Evolutionary conservation across 345 rosid genomes (phyloP).

Genomic region (Excoecaria cochinchinensis): DNA sequence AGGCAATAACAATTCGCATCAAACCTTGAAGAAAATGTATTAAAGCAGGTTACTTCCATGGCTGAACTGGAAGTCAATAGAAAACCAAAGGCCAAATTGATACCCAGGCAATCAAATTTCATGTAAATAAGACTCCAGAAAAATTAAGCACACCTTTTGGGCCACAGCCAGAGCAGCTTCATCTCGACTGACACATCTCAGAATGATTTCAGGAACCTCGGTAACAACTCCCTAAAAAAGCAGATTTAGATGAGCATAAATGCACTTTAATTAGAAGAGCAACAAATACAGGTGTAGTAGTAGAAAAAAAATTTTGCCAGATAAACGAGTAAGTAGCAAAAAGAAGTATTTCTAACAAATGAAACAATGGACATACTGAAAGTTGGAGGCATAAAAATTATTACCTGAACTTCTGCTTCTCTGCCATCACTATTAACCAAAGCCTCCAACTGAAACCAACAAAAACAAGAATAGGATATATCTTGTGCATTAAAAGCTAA

Average conservation of each 20-base stretch:
- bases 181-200: slow-evolving; percentile 88
- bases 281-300: background rate
- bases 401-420: slow-evolving; percentile 90
- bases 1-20: background rate
- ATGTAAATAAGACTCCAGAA: background rate
- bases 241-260: background rate
- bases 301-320: background rate
- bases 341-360: background rate
- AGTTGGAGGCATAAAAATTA: slow-evolving; percentile 4
- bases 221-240: slow-evolving; percentile 65
- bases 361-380: background rate
- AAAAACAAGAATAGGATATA: slow-evolving; percentile 16
- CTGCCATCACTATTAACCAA: slow-evolving; percentile 62
- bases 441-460: slow-evolving; percentile 71
- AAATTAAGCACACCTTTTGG: slow-evolving; percentile 58
- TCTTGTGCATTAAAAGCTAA: background rate
- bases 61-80: background rate
- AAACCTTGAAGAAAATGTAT: background rate
- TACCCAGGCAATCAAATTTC: background rate
- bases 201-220: slow-evolving; percentile 94
- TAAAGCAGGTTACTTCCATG: background rate
- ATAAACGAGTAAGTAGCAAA: background rate
- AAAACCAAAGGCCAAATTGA: background rate
- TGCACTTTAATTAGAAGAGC: background rate
- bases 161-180: slow-evolving; percentile 98